Conservation (phyloP, 176 grass and related monocot species). For the Secale cereale region DNA sequence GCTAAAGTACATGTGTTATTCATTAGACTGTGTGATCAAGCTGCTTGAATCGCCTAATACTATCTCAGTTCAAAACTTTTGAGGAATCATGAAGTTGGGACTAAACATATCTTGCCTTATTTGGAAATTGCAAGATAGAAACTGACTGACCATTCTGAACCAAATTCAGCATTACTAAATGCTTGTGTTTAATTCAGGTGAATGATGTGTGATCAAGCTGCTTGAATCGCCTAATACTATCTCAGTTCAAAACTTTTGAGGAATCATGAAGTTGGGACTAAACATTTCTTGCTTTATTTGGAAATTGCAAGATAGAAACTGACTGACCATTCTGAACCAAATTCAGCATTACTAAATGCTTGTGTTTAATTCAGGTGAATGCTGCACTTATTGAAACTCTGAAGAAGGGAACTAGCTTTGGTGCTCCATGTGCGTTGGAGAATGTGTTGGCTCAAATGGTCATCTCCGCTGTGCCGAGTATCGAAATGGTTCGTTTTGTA, state of each 20-base stretch:
- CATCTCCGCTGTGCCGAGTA: conserved; percentile 84
- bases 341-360: not conserved
- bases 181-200: conserved; percentile 47
- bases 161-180: not conserved
- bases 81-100: not conserved
- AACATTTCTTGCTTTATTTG: not conserved
- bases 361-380: conserved; percentile 59
- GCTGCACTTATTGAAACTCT: conserved; percentile 84
- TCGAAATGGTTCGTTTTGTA: conserved; percentile 98
- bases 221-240: not conserved
- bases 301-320: not conserved
- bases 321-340: not conserved
- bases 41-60: not conserved
- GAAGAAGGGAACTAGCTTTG: conserved; percentile 99
- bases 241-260: not conserved
- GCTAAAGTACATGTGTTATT: not conserved
- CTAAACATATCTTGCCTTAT: conserved; percentile 2
- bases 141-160: not conserved
- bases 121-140: not conserved
- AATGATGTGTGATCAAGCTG: too few species aligned
- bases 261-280: not conserved
- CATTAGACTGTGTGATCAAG: not conserved
- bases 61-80: not conserved
- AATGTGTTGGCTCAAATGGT: conserved; percentile 95
- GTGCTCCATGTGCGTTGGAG: conserved; percentile 84